Evolutionary conservation across 345 rosid genomes (phyloP).

Genomic region (Laguncularia racemosa): DNA sequence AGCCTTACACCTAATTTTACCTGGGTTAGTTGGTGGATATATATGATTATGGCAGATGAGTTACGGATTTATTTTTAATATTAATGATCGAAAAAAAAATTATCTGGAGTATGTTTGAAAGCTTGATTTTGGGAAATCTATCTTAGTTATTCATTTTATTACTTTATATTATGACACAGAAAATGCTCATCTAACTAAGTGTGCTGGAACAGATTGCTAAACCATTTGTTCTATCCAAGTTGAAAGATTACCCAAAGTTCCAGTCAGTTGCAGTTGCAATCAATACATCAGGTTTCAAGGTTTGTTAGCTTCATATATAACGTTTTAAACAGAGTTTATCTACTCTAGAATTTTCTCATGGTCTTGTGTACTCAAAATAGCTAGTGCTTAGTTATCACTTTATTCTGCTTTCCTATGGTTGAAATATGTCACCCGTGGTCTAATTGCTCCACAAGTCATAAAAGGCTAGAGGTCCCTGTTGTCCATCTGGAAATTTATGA

Average conservation of each 20-base stretch:
- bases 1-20: neutral
- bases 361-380: neutral
- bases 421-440: too few species aligned
- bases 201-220: slow-evolving; percentile 13
- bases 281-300: slow-evolving; percentile 58
- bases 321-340: slow-evolving; percentile 1
- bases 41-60: neutral
- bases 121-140: neutral
- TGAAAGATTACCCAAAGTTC: slow-evolving; percentile 44
- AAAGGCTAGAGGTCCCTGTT: too few species aligned
- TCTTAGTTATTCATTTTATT: neutral
- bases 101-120: too few species aligned
- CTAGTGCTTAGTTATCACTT: neutral
- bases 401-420: too few species aligned
- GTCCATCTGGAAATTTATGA: too few species aligned
- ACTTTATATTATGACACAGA: neutral
- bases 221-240: slow-evolving; percentile 34
- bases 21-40: neutral
- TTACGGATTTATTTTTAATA: neutral
- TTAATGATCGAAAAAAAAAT: too few species aligned
- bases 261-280: slow-evolving; percentile 41
- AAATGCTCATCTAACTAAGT: neutral
- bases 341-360: neutral
- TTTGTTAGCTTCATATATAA: neutral
- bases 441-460: too few species aligned